These are phyloP conservation scores for Ustilago bromivora DNA, from an alignment of 1,284 basidiomycete genomes.

Conservation along the genomic window DNA sequence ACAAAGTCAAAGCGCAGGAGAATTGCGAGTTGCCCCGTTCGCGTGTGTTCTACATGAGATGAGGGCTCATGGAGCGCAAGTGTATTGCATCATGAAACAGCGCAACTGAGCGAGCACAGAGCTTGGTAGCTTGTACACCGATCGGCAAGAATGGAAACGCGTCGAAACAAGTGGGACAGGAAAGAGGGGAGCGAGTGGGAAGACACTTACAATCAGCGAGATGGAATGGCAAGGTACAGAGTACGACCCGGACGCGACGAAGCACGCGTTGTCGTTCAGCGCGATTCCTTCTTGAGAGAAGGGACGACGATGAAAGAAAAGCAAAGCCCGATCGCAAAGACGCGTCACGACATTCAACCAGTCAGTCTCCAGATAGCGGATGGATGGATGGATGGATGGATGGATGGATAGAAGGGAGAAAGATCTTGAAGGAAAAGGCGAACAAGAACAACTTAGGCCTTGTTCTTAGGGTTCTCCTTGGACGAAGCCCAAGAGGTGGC, in stretches of 20 bases:
- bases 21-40: constrained; percentile 43
- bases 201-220: constrained; percentile 13
- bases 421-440: neutral
- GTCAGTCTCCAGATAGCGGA: neutral
- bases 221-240: constrained; percentile 3
- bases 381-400: constrained; percentile 2
- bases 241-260: neutral
- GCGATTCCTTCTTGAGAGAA: neutral
- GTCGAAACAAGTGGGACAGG: constrained; percentile 5
- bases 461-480: constrained; percentile 61
- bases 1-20: neutral
- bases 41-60: constrained; percentile 13
- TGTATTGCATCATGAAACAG: neutral
- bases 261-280: neutral
- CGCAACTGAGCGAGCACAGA: neutral
- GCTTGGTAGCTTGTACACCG: neutral
- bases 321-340: neutral
- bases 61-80: constrained; percentile 6
- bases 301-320: neutral
- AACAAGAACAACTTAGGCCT: constrained; percentile 27
- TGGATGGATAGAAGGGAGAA: neutral
- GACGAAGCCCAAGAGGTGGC: constrained; percentile 52
- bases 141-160: constrained; percentile 1
- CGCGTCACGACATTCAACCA: constrained; percentile 2
- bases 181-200: neutral